Conservation (phyloP, 768 basidiomycete species). For the Tephrocybe sp. region DNA sequence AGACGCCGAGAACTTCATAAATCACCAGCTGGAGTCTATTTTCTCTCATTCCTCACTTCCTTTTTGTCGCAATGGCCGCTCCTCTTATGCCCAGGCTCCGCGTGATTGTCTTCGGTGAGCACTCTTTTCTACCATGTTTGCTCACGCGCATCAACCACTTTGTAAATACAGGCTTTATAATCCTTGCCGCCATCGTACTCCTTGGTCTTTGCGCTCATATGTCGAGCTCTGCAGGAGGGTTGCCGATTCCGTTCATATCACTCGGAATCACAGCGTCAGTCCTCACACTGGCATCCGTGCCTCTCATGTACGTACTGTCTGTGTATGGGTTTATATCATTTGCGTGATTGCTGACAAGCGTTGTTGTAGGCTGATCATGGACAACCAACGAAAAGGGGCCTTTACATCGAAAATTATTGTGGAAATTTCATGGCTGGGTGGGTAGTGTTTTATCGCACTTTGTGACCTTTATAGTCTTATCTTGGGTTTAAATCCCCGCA, state of each 20-base stretch:
- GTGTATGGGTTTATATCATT: not conserved
- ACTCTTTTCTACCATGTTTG: not conserved
- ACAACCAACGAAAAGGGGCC: conserved; percentile 32
- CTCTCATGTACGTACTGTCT: conserved; percentile 31
- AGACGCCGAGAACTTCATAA: no score
- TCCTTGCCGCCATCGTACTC: conserved; percentile 27
- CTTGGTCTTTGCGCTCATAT: conserved; percentile 24
- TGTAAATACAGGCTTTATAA: conserved; percentile 11
- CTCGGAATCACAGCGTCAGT: conserved; percentile 32
- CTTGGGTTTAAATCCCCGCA: no score
- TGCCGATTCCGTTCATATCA: conserved; percentile 30
- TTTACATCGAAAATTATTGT: conserved; percentile 38
- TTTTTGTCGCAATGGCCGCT: conserved; percentile 9
- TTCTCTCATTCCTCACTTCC: no score
- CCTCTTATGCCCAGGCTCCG: conserved; percentile 19
- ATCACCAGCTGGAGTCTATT: no score
- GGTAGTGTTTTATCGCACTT: conserved; percentile 7
- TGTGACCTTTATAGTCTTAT: no score
- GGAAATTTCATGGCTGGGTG: conserved; percentile 40
- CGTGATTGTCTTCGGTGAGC: conserved; percentile 17
- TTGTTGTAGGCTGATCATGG: conserved; percentile 33
- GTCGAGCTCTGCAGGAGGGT: conserved; percentile 16
- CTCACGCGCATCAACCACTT: not conserved
- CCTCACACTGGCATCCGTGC: conserved; percentile 38
- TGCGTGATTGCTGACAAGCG: not conserved